These are phyloP conservation scores for Primulina tabacum DNA, from an alignment of 257 asterid species.

Conservation along the genomic window DNA sequence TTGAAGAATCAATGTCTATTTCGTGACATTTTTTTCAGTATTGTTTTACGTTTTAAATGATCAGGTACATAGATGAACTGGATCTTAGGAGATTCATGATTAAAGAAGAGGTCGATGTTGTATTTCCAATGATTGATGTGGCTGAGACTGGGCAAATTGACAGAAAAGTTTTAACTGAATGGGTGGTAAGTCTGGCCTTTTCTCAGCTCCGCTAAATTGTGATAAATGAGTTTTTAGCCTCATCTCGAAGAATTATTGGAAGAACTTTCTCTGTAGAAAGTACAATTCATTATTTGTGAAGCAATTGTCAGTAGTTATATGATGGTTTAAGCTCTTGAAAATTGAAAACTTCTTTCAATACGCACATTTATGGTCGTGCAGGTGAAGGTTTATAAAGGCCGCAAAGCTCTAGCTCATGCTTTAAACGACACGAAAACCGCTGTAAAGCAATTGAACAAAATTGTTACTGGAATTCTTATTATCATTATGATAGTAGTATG, in stretches of 20 bases:
- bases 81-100: constrained; percentile 80
- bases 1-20: background rate
- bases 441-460: constrained; percentile 52
- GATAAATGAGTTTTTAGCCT: no score
- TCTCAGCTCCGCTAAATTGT: background rate
- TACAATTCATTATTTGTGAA: no score
- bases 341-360: background rate
- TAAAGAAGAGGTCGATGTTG: constrained; percentile 42
- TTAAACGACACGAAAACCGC: constrained; percentile 66
- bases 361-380: constrained; percentile 31
- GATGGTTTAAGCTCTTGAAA: background rate
- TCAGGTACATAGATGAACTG: constrained; percentile 62
- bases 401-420: constrained; percentile 89
- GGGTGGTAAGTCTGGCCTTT: constrained; percentile 15
- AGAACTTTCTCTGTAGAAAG: no score
- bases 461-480: constrained; percentile 39
- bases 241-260: no score
- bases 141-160: constrained; percentile 19
- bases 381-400: constrained; percentile 85
- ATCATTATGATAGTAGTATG: constrained; percentile 38
- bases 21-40: background rate
- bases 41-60: background rate
- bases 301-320: no score
- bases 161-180: constrained; percentile 8
- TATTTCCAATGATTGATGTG: constrained; percentile 18